Base-by-base conservation (phyloP, 164 flowering plant species). In the Macadamia integrifolia region DNA sequence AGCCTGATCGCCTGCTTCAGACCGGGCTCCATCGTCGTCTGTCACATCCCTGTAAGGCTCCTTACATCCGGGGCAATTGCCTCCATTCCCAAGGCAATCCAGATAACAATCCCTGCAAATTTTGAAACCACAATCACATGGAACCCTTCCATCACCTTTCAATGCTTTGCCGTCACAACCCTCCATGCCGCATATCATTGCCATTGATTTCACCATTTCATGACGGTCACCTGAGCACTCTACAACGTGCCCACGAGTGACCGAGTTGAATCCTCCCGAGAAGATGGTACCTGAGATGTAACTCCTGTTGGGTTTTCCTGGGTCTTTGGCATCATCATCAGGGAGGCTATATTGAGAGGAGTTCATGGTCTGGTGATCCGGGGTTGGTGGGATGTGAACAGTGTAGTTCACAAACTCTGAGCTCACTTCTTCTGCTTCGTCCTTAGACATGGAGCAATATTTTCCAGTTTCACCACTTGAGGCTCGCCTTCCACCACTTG, bases 341-440 rank as follows among this genome's bases (percentile, higher is more conserved):
- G 74, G 62, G 62, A 77, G 75, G 73, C 87, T 82, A 46, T 55
- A 71, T 56, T 79, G 86, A 17, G 90, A 88, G 8, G 73, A 62
- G 0, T 81, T 71, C 42, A 86, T 12, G 12, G 80, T 66, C 13
- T 83, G 84, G 66, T 82, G 83, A 59, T 91, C 98, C 0, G 98
- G 97, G 0, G 97, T 93, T 6, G 89, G 86, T 1, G 97, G 98
- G 14, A 93, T 88, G 57, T 90, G 93, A 58, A 93, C 96, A 0
- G 97, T 89, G 75, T 93, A 93, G 3, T 73, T 65, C 5, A 88
- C 89, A 30, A 71, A 85, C 32, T 90, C 92, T 0, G 88, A 63
- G 52, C 49, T 79, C 18, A 72, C 48, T 30, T 74, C 83, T 58
- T 81, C 89, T 9, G 66, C 57, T 9, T 76, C 71, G 32, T 77